Conservation (phyloP, 805 yeast genomes). For the Lipomyces mesembrius region DNA sequence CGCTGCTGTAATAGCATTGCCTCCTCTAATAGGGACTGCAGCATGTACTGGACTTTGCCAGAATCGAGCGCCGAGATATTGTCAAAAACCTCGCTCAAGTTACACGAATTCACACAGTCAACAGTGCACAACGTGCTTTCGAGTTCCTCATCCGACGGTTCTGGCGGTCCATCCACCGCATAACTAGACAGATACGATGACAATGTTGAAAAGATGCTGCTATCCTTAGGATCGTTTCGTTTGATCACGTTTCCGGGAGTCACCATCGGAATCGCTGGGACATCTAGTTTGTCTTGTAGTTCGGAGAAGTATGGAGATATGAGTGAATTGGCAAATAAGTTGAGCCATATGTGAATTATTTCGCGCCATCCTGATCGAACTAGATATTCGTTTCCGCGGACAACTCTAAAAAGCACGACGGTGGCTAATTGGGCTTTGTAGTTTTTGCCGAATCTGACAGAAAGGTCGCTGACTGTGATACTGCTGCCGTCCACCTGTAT, state of each 20-base stretch:
- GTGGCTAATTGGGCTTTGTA: slow-evolving; percentile 90
- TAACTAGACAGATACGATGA: slow-evolving; percentile 90
- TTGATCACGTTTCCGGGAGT: slow-evolving; percentile 69
- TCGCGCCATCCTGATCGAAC: slow-evolving; percentile 62
- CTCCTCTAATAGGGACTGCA: slow-evolving; percentile 30
- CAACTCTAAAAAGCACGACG: slow-evolving; percentile 79
- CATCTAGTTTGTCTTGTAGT: slow-evolving; percentile 61
- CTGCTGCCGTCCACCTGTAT: slow-evolving; percentile 58
- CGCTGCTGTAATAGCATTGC: slow-evolving; percentile 27
- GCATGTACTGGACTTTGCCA: slow-evolving; percentile 17
- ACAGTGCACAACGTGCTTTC: slow-evolving; percentile 81
- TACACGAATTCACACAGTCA: slow-evolving; percentile 79
- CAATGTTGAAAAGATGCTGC: slow-evolving; percentile 84
- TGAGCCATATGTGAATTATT: slow-evolving; percentile 62
- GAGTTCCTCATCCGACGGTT: slow-evolving; percentile 92
- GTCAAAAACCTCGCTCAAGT: slow-evolving; percentile 60
- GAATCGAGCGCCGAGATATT: slow-evolving; percentile 50
- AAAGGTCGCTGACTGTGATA: slow-evolving; percentile 76
- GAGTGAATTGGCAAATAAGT: slow-evolving; percentile 72
- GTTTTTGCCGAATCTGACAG: slow-evolving; percentile 85
- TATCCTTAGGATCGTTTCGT: slow-evolving; percentile 64
- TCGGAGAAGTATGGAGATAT: slow-evolving; percentile 53
- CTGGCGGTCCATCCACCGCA: slow-evolving; percentile 75
- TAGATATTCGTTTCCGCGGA: slow-evolving; percentile 61
- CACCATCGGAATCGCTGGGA: slow-evolving; percentile 62